phyloP scores from a whole-genome alignment of 2,329 filamentous ascomycete genomes.

The Botrytis sinoallii region DNA sequence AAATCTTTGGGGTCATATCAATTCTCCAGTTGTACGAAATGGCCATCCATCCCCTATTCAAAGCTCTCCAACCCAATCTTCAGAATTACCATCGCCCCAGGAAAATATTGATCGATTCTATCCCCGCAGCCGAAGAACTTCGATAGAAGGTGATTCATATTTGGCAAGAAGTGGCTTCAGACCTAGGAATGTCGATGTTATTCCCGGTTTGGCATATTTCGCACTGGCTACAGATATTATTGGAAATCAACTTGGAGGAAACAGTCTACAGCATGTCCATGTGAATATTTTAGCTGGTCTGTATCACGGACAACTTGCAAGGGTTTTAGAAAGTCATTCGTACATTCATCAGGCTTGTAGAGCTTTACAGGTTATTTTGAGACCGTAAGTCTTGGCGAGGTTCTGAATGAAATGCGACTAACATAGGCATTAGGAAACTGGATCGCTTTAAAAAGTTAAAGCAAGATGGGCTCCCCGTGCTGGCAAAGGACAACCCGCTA shows the following conservation, averaged over 20 bases:
- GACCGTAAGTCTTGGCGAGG: slow-evolving; percentile 47
- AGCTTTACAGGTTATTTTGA: slow-evolving; percentile 67
- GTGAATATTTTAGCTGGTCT: slow-evolving; percentile 80
- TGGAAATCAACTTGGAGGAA: slow-evolving; percentile 76
- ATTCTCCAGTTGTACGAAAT: slow-evolving; percentile 43
- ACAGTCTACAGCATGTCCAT: slow-evolving; percentile 79
- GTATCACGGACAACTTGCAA: slow-evolving; percentile 83
- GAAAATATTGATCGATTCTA: slow-evolving; percentile 43
- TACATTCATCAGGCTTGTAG: slow-evolving; percentile 57
- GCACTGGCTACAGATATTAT: slow-evolving; percentile 83
- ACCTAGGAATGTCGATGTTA: slow-evolving; percentile 70
- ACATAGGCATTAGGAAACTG: slow-evolving; percentile 34
- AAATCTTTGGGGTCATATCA: slow-evolving; percentile 22
- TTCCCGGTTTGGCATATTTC: slow-evolving; percentile 89
- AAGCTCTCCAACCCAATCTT: slow-evolving; percentile 48
- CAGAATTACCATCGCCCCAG: slow-evolving; percentile 51
- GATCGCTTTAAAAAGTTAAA: slow-evolving; percentile 42
- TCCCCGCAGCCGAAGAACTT: slow-evolving; percentile 46
- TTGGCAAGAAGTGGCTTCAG: slow-evolving; percentile 26
- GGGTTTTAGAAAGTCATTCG: slow-evolving; percentile 79
- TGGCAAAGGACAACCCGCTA: slow-evolving; percentile 56
- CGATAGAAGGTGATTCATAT: slow-evolving; percentile 42
- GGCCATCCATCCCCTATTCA: slow-evolving; percentile 53
- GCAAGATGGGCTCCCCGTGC: slow-evolving; percentile 8
- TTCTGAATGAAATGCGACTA: slow-evolving; percentile 11